A percentile compares a stretch with the other conserved stretches of the same genome.
Conservation (phyloP, 805 yeast species). For the Ogataea allantospora region DNA sequence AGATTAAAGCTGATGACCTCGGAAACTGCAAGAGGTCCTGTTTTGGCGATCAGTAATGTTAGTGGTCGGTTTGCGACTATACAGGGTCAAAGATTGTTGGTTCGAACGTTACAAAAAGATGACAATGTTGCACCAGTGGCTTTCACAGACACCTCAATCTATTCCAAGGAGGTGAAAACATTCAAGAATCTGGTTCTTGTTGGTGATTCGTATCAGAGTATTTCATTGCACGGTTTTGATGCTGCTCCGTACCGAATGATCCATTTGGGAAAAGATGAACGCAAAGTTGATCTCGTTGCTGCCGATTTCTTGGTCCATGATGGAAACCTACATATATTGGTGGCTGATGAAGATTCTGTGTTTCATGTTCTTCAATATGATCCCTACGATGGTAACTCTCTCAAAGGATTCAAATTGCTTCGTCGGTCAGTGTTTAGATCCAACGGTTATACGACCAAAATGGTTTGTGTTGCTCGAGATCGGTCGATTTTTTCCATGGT, state of each 20-base stretch:
- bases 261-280: constrained; percentile 69
- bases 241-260: constrained; percentile 92
- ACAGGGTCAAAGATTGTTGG: constrained; percentile 80
- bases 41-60: constrained; percentile 69
- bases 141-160: constrained; percentile 81
- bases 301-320: constrained; percentile 77
- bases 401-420: constrained; percentile 74
- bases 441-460: constrained; percentile 57
- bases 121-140: constrained; percentile 91
- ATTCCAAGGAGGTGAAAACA: constrained; percentile 74
- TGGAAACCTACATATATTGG: constrained; percentile 62
- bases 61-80: constrained; percentile 81
- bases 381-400: constrained; percentile 84
- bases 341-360: constrained; percentile 65
- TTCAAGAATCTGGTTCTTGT: constrained; percentile 78
- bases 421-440: constrained; percentile 68
- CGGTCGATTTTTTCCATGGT: constrained; percentile 31
- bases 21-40: constrained; percentile 83
- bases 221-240: constrained; percentile 85
- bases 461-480: constrained; percentile 45
- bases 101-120: constrained; percentile 74
- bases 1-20: constrained; percentile 69
- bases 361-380: constrained; percentile 81
- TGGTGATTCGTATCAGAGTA: constrained; percentile 77
- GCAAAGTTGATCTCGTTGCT: constrained; percentile 58